A percentile compares a stretch with the other conserved stretches of the same genome.
Evolutionary conservation across 2,329 filamentous ascomycete genomes (phyloP).

Genomic region (Onygena corvina): DNA sequence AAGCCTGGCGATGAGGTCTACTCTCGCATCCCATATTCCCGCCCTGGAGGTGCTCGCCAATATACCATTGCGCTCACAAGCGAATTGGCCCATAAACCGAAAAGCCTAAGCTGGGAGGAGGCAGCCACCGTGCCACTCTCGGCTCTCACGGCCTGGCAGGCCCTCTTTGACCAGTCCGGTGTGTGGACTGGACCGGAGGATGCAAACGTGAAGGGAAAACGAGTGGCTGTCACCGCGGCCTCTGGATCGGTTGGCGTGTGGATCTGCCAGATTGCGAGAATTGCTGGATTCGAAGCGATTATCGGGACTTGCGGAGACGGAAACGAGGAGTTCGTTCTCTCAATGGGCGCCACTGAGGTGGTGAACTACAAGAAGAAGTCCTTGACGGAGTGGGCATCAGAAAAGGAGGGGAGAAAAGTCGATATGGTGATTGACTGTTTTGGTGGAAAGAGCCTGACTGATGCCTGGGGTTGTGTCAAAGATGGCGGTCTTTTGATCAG

Average conservation of each 20-base stretch:
- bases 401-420: slow-evolving; percentile 22
- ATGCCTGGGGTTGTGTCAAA: slow-evolving; percentile 34
- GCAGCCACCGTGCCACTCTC: slow-evolving; percentile 30
- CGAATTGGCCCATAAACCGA: slow-evolving; percentile 30
- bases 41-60: slow-evolving; percentile 28
- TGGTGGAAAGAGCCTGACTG: slow-evolving; percentile 32
- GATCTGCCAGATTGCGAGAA: slow-evolving; percentile 23
- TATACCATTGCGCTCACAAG: slow-evolving; percentile 26
- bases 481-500: slow-evolving; percentile 29
- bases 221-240: slow-evolving; percentile 36
- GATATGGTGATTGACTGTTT: slow-evolving; percentile 38
- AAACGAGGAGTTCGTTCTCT: slow-evolving; percentile 31
- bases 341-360: slow-evolving; percentile 32
- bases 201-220: slow-evolving; percentile 21
- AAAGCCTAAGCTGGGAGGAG: slow-evolving; percentile 27
- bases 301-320: slow-evolving; percentile 30
- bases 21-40: slow-evolving; percentile 26
- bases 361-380: slow-evolving; percentile 29
- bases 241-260: slow-evolving; percentile 37
- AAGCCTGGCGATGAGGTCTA: slow-evolving; percentile 31
- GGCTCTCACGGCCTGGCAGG: slow-evolving; percentile 34
- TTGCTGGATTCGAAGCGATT: slow-evolving; percentile 29
- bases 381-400: slow-evolving; percentile 23
- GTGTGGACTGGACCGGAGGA: slow-evolving; percentile 14
- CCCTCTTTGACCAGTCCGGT: slow-evolving; percentile 31